Evolutionary conservation across 805 yeast genomes (phyloP).

Genomic region (Candida stauntonica): DNA sequence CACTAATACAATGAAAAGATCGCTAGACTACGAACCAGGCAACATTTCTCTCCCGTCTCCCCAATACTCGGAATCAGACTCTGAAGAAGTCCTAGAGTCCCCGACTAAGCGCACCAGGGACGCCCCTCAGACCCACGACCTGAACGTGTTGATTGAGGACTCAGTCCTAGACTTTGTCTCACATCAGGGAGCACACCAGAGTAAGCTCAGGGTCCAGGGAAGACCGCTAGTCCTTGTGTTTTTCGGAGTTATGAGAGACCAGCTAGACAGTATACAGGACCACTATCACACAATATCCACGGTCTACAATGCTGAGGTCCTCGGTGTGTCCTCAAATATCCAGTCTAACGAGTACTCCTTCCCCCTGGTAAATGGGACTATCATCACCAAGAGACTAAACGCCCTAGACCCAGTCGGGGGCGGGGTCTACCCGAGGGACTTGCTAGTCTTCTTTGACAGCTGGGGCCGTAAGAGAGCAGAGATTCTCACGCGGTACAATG

Average conservation of each 20-base stretch:
- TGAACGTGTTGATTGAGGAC: slow-evolving; percentile 9
- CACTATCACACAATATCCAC: slow-evolving; percentile 2
- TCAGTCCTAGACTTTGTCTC: slow-evolving; percentile 13
- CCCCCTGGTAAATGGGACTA: slow-evolving; percentile 17
- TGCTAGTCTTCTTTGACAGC: slow-evolving; percentile 21
- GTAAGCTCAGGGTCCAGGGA: slow-evolving; percentile 6
- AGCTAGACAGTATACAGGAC: slow-evolving; percentile 11
- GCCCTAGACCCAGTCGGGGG: slow-evolving; percentile 28
- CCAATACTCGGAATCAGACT: slow-evolving; percentile 5
- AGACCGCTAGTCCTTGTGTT: slow-evolving; percentile 21
- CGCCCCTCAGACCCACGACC: neutral
- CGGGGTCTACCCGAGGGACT: slow-evolving; percentile 27
- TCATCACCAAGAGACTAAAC: slow-evolving; percentile 17
- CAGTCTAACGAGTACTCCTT: slow-evolving; percentile 13
- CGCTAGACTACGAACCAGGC: slow-evolving; percentile 1
- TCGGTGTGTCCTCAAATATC: slow-evolving; percentile 22
- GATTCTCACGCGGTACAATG: slow-evolving; percentile 14
- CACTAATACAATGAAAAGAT: neutral
- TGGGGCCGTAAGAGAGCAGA: slow-evolving; percentile 15
- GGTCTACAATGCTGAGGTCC: slow-evolving; percentile 11
- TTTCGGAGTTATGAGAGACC: slow-evolving; percentile 21
- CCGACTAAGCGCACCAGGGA: slow-evolving; percentile 9
- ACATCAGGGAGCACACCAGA: neutral
- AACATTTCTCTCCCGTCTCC: slow-evolving; percentile 9
- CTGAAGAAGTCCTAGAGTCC: slow-evolving; percentile 1